A percentile compares a stretch with the other conserved stretches of the same genome.
Evolutionary conservation across 164 flowering plant genomes (phyloP).

Genomic region (Pachysandra terminalis): DNA sequence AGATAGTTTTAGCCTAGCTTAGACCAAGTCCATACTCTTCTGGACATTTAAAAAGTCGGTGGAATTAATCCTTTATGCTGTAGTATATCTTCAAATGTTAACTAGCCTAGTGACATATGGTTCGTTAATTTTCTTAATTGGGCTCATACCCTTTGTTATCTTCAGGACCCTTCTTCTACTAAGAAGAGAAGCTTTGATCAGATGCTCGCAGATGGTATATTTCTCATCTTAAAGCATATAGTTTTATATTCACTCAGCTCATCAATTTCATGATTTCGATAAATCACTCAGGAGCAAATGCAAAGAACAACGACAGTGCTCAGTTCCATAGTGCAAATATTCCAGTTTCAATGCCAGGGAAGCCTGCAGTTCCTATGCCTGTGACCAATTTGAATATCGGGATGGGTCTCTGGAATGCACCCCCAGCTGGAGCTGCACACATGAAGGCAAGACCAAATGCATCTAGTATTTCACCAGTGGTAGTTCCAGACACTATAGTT

Average conservation of each 20-base stretch:
- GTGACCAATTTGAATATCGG: slow-evolving; percentile 79
- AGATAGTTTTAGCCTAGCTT: slow-evolving; percentile 3
- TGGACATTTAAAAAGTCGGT: background rate
- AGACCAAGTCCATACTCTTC: background rate
- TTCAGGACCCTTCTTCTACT: slow-evolving; percentile 46
- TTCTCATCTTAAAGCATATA: slow-evolving; percentile 7
- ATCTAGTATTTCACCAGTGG: slow-evolving; percentile 38
- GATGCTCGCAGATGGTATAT: slow-evolving; percentile 83
- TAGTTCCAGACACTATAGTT: slow-evolving; percentile 32
- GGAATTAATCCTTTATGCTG: no score
- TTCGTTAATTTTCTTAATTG: no score
- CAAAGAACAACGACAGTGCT: slow-evolving; percentile 36
- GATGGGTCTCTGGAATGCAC: slow-evolving; percentile 77
- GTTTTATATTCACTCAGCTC: background rate
- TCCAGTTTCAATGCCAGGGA: slow-evolving; percentile 59
- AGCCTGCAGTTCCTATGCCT: slow-evolving; percentile 54
- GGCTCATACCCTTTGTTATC: background rate
- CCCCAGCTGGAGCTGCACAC: slow-evolving; percentile 39
- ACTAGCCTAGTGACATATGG: no score
- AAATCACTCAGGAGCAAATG: slow-evolving; percentile 51
- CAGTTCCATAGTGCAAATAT: slow-evolving; percentile 23
- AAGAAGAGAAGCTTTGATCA: slow-evolving; percentile 75
- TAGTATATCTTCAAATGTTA: no score
- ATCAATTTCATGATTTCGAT: slow-evolving; percentile 3
- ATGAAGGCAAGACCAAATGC: slow-evolving; percentile 52